These are phyloP conservation scores for Tetracentron sinense DNA, from an alignment of 164 flowering plant genomes.

Conservation along the genomic window DNA sequence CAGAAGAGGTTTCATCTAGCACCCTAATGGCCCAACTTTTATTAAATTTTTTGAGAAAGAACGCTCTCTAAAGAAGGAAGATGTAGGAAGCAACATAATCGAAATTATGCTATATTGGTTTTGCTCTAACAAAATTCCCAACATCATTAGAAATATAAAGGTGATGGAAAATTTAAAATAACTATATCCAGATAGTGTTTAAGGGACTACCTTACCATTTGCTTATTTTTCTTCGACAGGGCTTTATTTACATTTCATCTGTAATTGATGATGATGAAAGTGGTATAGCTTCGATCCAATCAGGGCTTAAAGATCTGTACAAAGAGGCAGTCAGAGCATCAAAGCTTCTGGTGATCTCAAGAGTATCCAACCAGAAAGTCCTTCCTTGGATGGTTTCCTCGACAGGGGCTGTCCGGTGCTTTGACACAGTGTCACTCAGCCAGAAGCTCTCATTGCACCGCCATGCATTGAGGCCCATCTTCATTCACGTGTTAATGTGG, in stretches of 20 bases:
- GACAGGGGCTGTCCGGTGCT: conserved; percentile 77
- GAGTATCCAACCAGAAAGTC: conserved; percentile 76
- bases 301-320: conserved; percentile 70
- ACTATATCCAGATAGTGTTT: too few relatives aligned
- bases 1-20: conserved; percentile 70
- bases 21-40: neutral
- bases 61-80: too few relatives aligned
- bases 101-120: too few relatives aligned
- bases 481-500: conserved; percentile 70
- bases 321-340: conserved; percentile 55
- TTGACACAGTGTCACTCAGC: conserved; percentile 87
- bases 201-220: neutral
- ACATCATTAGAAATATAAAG: too few relatives aligned
- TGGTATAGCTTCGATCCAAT: conserved; percentile 50
- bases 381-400: conserved; percentile 97
- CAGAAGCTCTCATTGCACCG: conserved; percentile 91
- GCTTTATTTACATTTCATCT: conserved; percentile 82
- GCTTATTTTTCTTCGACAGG: conserved; percentile 34
- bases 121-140: too few relatives aligned
- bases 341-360: conserved; percentile 60
- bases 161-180: too few relatives aligned
- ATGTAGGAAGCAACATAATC: neutral
- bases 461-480: conserved; percentile 67
- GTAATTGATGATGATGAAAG: conserved; percentile 54
- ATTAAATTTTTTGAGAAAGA: too few relatives aligned